phyloP scores from a whole-genome alignment of 176 grass and related monocot species.

The barley (Hordeum vulgare) region MorexV3_pseudomolecules_assembly NC_058520.1:484782562-484783061 shows the following conservation, averaged over 20 bases:
- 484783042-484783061: neutral
- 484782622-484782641: neutral
- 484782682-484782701: neutral
- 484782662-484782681: slow-evolving; percentile 9
- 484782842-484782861: slow-evolving; percentile 81
- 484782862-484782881: slow-evolving; percentile 73
- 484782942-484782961: too few relatives aligned
- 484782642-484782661: neutral
- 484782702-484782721: slow-evolving; percentile 66
- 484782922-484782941: neutral
- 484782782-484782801: slow-evolving; percentile 63
- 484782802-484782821: slow-evolving; percentile 81
- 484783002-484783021: too few relatives aligned
- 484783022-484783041: too few relatives aligned
- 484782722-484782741: slow-evolving; percentile 92
- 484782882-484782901: slow-evolving; percentile 57
- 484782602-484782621: slow-evolving; percentile 9
- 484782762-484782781: slow-evolving; percentile 80
- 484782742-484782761: slow-evolving; percentile 79
- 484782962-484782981: too few relatives aligned
- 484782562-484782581: neutral
- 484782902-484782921: slow-evolving; percentile 20
- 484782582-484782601: neutral
- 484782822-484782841: slow-evolving; percentile 96
- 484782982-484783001: too few relatives aligned